Percentiles rank a stretch among this genome's conserved stretches.
phyloP scores from a whole-genome alignment of 805 yeast species.

The Metschnikowia lachancei region DNA sequence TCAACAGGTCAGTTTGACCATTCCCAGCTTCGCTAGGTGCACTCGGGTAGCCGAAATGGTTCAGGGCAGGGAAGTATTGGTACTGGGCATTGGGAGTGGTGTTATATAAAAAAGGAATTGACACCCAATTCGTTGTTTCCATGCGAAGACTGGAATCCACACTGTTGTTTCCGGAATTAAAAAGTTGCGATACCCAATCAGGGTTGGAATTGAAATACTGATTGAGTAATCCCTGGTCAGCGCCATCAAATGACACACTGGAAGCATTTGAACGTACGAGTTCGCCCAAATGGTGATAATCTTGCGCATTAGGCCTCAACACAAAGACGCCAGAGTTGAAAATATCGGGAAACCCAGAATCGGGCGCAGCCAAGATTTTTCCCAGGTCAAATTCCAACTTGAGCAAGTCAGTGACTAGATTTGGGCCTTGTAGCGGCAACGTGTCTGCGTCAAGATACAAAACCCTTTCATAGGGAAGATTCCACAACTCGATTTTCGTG shows the following conservation, averaged over 20 bases:
- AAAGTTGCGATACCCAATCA: slow-evolving; percentile 34
- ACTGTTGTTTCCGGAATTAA: slow-evolving; percentile 8
- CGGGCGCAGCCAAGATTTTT: slow-evolving; percentile 21
- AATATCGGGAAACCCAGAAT: slow-evolving; percentile 22
- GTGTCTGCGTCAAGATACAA: slow-evolving; percentile 22
- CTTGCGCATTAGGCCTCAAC: slow-evolving; percentile 16
- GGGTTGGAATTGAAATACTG: slow-evolving; percentile 56
- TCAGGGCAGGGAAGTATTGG: slow-evolving; percentile 70
- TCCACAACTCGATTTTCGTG: slow-evolving; percentile 22
- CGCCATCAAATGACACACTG: slow-evolving; percentile 67
- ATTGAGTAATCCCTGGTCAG: slow-evolving; percentile 88
- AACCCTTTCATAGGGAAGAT: slow-evolving; percentile 19
- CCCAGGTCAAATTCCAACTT: slow-evolving; percentile 16
- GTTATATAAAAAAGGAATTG: slow-evolving; percentile 77
- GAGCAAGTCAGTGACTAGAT: slow-evolving; percentile 29
- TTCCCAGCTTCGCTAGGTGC: neutral
- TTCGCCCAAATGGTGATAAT: slow-evolving; percentile 29
- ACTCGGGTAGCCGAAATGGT: slow-evolving; percentile 37
- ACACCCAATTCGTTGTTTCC: slow-evolving; percentile 50
- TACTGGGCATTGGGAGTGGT: slow-evolving; percentile 68
- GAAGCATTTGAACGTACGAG: slow-evolving; percentile 21
- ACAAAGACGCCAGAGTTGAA: slow-evolving; percentile 23
- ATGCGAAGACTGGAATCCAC: neutral
- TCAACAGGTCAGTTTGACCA: neutral
- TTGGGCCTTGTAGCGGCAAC: slow-evolving; percentile 19